Percentiles rank a stretch among this genome's conserved stretches.
Evolutionary conservation across 202 grass and related monocot genomes (phyloP).

Genomic region (Brachypodium distachyon): DNA sequence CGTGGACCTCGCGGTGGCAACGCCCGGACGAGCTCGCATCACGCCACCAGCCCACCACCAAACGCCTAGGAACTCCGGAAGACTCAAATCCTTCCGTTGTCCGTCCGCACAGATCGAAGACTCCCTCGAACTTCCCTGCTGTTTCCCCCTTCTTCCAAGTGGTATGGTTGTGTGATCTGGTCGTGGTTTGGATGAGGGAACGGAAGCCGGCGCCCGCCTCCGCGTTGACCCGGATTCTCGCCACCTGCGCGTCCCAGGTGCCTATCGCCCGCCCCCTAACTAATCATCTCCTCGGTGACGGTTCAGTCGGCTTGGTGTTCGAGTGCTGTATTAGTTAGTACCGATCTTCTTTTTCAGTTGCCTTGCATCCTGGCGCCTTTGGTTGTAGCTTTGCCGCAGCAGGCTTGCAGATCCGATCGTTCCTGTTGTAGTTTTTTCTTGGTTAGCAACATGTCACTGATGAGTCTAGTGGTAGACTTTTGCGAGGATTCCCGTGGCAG

Average conservation of each 20-base stretch:
- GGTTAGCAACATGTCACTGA: not conserved
- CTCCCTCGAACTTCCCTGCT: not conserved
- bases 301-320: not conserved
- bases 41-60: no score
- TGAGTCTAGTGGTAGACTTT: not conserved
- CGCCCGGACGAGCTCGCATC: not conserved
- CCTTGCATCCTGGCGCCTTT: not conserved
- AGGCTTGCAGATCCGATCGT: not conserved
- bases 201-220: conserved; percentile 39
- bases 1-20: not conserved
- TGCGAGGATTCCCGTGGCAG: not conserved
- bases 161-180: conserved; percentile 28
- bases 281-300: not conserved
- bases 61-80: not conserved
- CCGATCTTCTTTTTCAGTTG: no score
- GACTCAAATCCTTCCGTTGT: not conserved
- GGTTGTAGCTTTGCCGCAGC: not conserved
- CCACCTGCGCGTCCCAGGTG: conserved; percentile 71
- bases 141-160: not conserved
- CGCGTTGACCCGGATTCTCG: conserved; percentile 42
- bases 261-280: not conserved
- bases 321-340: not conserved
- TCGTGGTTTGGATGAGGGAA: conserved; percentile 61
- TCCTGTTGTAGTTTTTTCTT: not conserved
- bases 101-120: not conserved